phyloP scores from a whole-genome alignment of 306 rosid genomes.

The Ormosia semicastrata region DNA sequence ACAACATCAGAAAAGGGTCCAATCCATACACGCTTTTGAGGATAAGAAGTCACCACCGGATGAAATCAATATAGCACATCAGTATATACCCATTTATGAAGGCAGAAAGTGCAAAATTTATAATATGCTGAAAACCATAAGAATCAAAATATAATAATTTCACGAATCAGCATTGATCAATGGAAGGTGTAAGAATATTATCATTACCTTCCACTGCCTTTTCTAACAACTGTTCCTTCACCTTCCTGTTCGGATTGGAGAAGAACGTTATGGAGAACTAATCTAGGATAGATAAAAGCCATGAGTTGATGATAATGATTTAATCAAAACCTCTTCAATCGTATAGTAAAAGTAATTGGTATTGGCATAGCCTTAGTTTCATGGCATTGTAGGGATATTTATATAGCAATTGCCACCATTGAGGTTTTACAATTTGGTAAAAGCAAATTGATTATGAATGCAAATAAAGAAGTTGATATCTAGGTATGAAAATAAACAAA shows the following conservation, averaged over 20 bases:
- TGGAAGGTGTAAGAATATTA: background rate
- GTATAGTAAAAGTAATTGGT: background rate
- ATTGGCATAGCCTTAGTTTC: no score
- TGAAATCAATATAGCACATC: background rate
- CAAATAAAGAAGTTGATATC: no score
- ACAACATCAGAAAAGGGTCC: slow-evolving; percentile 65
- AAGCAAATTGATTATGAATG: no score
- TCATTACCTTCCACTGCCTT: slow-evolving; percentile 57
- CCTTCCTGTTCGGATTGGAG: slow-evolving; percentile 52
- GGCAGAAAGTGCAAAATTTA: background rate
- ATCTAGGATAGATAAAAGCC: slow-evolving; percentile 40
- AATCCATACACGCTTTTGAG: slow-evolving; percentile 47
- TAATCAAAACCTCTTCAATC: background rate
- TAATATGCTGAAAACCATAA: background rate
- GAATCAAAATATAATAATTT: no score
- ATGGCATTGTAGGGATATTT: no score
- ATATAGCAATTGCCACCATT: no score
- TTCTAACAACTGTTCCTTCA: slow-evolving; percentile 50
- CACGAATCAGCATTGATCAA: no score
- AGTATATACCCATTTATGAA: background rate
- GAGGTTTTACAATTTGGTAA: no score
- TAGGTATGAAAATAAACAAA: no score
- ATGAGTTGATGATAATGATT: slow-evolving; percentile 27
- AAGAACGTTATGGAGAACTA: slow-evolving; percentile 51
- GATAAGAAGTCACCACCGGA: background rate